Evolutionary conservation across 768 basidiomycete genomes (phyloP).

Genomic region (Pholiota molesta): DNA sequence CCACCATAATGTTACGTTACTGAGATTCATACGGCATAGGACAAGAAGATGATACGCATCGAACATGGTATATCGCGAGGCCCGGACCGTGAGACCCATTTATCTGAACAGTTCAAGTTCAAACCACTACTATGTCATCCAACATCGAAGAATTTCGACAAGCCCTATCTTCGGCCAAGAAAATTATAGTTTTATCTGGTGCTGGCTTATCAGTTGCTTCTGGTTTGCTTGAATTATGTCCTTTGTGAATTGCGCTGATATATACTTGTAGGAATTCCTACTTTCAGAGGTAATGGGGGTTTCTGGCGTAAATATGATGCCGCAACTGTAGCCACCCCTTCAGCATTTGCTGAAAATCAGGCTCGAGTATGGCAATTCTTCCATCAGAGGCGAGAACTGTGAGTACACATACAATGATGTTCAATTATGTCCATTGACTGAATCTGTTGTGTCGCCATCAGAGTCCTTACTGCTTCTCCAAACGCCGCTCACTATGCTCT

Average conservation of each 20-base stretch:
- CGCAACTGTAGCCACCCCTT: conserved; percentile 34
- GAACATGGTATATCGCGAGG: no score
- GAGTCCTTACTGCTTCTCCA: conserved; percentile 39
- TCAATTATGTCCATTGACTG: neutral
- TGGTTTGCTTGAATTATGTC: conserved; percentile 8
- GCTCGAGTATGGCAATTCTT: conserved; percentile 49
- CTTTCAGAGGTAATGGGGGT: conserved; percentile 19
- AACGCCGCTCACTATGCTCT: conserved; percentile 47
- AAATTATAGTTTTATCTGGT: conserved; percentile 18
- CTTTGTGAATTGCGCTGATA: neutral
- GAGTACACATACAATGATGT: conserved; percentile 5
- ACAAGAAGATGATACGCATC: no score
- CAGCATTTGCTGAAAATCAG: conserved; percentile 43
- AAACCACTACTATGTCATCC: neutral
- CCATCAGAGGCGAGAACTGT: conserved; percentile 45
- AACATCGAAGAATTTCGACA: conserved; percentile 12
- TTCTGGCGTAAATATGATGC: conserved; percentile 21
- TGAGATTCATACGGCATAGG: no score
- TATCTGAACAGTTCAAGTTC: no score
- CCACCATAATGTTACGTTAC: no score
- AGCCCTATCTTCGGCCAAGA: conserved; percentile 10
- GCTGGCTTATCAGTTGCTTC: conserved; percentile 25
- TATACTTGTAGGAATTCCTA: conserved; percentile 16
- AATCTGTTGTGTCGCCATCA: conserved; percentile 1
- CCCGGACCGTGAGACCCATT: no score